Percentiles rank a stretch among this genome's conserved stretches.
Evolutionary conservation across 179 eudicot genomes (phyloP).

Genomic region (Camellia oleifera): DNA sequence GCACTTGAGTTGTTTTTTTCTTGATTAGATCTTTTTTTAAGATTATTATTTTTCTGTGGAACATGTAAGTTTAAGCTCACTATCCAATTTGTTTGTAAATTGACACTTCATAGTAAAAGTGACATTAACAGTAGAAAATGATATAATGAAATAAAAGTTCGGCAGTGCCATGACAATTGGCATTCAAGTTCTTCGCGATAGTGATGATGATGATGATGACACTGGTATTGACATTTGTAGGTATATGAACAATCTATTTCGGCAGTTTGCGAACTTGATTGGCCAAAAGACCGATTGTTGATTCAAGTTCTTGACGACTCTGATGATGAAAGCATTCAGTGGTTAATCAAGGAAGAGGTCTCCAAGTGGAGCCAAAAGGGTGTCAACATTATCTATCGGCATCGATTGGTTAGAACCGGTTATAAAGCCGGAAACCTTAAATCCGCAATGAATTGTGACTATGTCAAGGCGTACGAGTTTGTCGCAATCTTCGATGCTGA

Average conservation of each 20-base stretch:
- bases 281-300: conserved; percentile 61
- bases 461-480: conserved; percentile 66
- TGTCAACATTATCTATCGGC: conserved; percentile 56
- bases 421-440: conserved; percentile 77
- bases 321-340: conserved; percentile 52
- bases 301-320: conserved; percentile 72
- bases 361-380: conserved; percentile 58
- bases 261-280: conserved; percentile 70
- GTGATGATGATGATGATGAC: conserved; percentile 9
- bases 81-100: no score
- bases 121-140: no score
- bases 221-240: conserved; percentile 22
- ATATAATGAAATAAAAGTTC: no score
- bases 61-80: no score
- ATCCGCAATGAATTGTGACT: conserved; percentile 72
- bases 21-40: no score
- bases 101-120: no score
- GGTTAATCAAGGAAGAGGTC: conserved; percentile 63
- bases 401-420: conserved; percentile 59
- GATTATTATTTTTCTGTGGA: no score
- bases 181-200: no score
- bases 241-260: conserved; percentile 69
- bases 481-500: conserved; percentile 81
- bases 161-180: no score
- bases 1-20: no score